Evolutionary conservation across 108 stramenopile genomes (phyloP).

Genomic region (Epithemia pelagica): DNA sequence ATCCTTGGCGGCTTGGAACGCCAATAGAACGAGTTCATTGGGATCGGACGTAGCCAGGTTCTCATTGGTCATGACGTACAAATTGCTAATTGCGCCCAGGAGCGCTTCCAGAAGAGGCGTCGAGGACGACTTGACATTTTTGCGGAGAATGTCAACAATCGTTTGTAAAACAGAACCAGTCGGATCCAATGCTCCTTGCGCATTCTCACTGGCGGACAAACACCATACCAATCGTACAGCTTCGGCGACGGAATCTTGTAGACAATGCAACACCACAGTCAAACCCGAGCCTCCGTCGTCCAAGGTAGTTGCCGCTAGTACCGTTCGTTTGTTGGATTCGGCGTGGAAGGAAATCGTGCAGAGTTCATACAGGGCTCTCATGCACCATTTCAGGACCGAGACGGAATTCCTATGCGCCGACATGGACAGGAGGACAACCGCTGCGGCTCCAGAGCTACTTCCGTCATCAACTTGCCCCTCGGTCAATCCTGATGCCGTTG

Average conservation of each 20-base stretch:
- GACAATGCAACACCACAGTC: constrained; percentile 21
- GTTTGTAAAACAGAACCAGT: constrained; percentile 5
- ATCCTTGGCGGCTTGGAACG: background rate
- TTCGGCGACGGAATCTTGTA: constrained; percentile 21
- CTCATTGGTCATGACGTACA: constrained; percentile 14
- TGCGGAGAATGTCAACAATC: constrained; percentile 15
- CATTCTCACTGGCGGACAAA: constrained; percentile 28
- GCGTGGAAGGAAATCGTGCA: constrained; percentile 30
- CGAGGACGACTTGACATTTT: constrained; percentile 13
- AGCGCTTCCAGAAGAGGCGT: constrained; percentile 24
- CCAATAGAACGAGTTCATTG: constrained; percentile 1
- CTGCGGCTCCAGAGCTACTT: constrained; percentile 26
- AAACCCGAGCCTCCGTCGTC: constrained; percentile 23
- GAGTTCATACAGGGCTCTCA: constrained; percentile 39
- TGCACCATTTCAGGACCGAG: constrained; percentile 25
- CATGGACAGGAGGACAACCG: constrained; percentile 31
- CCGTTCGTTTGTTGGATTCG: constrained; percentile 26
- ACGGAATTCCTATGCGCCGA: constrained; percentile 15
- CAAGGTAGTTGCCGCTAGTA: constrained; percentile 16
- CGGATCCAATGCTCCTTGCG: constrained; percentile 5
- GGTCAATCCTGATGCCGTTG: constrained; percentile 25
- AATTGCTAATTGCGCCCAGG: constrained; percentile 31
- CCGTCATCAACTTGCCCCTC: constrained; percentile 24
- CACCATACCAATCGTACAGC: constrained; percentile 23
- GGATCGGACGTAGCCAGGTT: constrained; percentile 11